Evolutionary conservation across 805 yeast species (phyloP), one percentile per base, ranked within the genome.

Genomic region (Spathaspora sp.): DNA sequence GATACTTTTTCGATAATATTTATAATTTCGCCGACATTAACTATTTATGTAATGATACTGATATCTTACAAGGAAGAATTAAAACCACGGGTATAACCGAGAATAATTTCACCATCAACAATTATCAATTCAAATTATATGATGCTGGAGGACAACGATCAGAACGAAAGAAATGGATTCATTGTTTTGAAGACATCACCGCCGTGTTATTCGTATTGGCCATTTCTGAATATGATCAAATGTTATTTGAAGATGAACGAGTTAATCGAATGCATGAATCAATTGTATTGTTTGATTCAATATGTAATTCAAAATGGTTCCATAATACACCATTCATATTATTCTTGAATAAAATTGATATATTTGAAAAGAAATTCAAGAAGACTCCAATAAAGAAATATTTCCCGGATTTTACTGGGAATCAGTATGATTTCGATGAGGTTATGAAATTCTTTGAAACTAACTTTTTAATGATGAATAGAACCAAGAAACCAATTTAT

Each of bases 81-180:
- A 92, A 93, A 69, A 93, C 99, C 12, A 92, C 97, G 0, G 99
- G 99, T 2, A 90, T 94, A 49, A 87, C 96, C 1, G 97, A 93
- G 66, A 87, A 94, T 5, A 80, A 77, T 50, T 92, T 94, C 70
- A 76, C 77, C 51, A 82, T 93, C 54, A 74, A 75, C 47, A 77
- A 82, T 2, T 78, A 83, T 46, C 81, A 77, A 56, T 85, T 92
- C 65, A 84, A 83, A 61, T 89, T 94, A 42, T 72, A 91, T 28
- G 99, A 94, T 75, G 98, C 97, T 3, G 99, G 99, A 49, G 99
- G 99, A 1, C 97, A 92, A 70, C 73, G 97, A 54, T 82, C 89
- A 18, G 97, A 92, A 66, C 78, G 97, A 54, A 83, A 86, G 59
- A 92, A 92, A 66, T 92, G 97, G 97, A 88, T 92, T 55, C 97